Conservation (phyloP, 1,284 basidiomycete genomes). For the Omphalotus olearius region DNA sequence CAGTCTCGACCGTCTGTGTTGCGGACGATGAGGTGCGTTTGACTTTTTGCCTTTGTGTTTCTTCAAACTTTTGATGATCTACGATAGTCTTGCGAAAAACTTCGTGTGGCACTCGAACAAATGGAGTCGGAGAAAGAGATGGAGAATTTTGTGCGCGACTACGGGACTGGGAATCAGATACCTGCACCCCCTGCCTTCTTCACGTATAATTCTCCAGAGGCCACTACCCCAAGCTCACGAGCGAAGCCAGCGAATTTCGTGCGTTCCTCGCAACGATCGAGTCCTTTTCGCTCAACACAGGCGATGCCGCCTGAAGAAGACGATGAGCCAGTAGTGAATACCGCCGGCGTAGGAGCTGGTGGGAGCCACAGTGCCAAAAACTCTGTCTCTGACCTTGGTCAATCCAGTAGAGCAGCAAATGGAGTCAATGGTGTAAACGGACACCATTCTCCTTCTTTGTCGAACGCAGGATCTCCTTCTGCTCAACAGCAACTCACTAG, state of each 20-base stretch:
- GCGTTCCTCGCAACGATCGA: conserved; percentile 49
- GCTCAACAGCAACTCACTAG: conserved; percentile 10
- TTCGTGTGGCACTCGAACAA: conserved; percentile 78
- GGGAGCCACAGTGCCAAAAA: conserved; percentile 29
- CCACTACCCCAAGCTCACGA: conserved; percentile 52
- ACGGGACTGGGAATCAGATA: conserved; percentile 81
- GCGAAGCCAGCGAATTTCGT: conserved; percentile 46
- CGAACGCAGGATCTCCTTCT: neutral
- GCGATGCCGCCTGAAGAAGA: conserved; percentile 5
- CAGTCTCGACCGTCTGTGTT: conserved; percentile 93
- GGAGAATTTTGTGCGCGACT: conserved; percentile 80
- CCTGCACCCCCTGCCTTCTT: conserved; percentile 82
- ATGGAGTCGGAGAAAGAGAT: conserved; percentile 82
- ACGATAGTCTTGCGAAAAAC: conserved; percentile 80
- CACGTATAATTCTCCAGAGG: conserved; percentile 67
- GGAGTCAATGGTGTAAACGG: conserved; percentile 8
- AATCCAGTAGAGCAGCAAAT: conserved; percentile 22
- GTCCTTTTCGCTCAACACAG: conserved; percentile 9
- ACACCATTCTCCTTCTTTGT: conserved; percentile 2
- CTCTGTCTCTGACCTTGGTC: conserved; percentile 22
- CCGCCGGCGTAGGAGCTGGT: conserved; percentile 64
- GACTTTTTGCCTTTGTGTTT: neutral
- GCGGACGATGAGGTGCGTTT: conserved; percentile 87
- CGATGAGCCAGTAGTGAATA: conserved; percentile 45
- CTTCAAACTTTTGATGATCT: conserved; percentile 2